A percentile compares a stretch with the other conserved stretches of the same genome.
phyloP scores from a whole-genome alignment of 371 early-diverging fungal genomes.

The Entomophthora muscae region DNA sequence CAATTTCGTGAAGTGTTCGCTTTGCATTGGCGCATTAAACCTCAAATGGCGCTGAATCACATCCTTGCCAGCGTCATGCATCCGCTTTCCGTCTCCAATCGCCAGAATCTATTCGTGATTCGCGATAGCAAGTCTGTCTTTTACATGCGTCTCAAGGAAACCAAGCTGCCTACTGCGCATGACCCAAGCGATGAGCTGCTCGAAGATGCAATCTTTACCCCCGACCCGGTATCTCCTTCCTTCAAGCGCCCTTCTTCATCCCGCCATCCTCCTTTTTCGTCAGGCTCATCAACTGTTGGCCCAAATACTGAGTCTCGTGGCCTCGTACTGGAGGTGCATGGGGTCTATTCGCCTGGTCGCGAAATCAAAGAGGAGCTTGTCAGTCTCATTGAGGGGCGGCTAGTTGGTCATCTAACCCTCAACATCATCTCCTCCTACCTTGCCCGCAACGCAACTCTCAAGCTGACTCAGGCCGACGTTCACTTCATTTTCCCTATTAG shows the following conservation, averaged over 20 bases:
- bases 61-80: conserved; percentile 30
- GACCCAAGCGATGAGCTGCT: neutral
- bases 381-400: conserved; percentile 36
- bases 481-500: conserved; percentile 46
- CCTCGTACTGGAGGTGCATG: conserved; percentile 50
- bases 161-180: neutral
- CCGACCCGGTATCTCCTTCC: neutral
- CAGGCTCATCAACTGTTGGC: neutral
- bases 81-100: conserved; percentile 47
- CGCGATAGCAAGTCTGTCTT: conserved; percentile 29
- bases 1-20: conserved; percentile 41
- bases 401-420: conserved; percentile 40
- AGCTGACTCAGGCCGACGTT: conserved; percentile 44
- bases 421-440: conserved; percentile 46
- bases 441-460: conserved; percentile 42
- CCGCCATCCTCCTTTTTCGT: neutral
- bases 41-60: conserved; percentile 38
- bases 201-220: neutral
- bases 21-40: conserved; percentile 56
- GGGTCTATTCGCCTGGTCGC: conserved; percentile 40
- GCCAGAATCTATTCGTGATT: conserved; percentile 52
- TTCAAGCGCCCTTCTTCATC: neutral
- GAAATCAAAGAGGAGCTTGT: conserved; percentile 48
- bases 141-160: conserved; percentile 28
- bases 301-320: conserved; percentile 15